Base-by-base conservation (phyloP, 331 rosid species). In the Quercus tomentella region DNA sequence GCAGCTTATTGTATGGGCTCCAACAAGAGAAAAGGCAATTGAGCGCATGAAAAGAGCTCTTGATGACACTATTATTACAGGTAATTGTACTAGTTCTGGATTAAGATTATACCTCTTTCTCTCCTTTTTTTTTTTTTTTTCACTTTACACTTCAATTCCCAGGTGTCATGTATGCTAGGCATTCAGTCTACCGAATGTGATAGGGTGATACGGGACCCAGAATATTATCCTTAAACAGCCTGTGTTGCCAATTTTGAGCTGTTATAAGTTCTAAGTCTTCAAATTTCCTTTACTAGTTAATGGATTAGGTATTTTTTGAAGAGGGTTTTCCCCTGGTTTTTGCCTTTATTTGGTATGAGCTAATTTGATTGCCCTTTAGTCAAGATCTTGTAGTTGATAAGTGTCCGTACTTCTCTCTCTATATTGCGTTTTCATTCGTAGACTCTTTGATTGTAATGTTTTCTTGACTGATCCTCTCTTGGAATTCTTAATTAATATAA, bases 1-100 rank as follows among this genome's bases (percentile, higher is more conserved):
- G 26, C 62, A 96, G 99, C 94, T 96, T 83, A 90, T 96, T 84
- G 99, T 96, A 21, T 96, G 99, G 99, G 99, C 99, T 88, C 99
- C 99, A 74, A 93, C 98, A 45, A 90, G 99, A 79, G 99, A 89
- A 84, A 96, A 96, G 88, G 99, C 99, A 68, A 90, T 96, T 63
- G 93, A 91, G 8, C 98, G 98, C 84, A 96, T 96, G 99, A 96
- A 90, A 83, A 90, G 99, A 79, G 92, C 92, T 74, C 92, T 86
- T 28, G 37, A 80, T 0, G 91, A 81, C 87, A 84, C 93, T 67
- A 79, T 86, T 65, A 88, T 88, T 74, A 88, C 87, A n/a, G 92
- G 92, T 88, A 35, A 20, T 10, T 35, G 7, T 67, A 67, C 6
- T 8, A 33, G 16, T 20, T 33, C 26, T 20, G 4, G 16, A 31